phyloP scores from a whole-genome alignment of 192 early-diverging fungal species.

The Gamsiella multidivaricata region DNA sequence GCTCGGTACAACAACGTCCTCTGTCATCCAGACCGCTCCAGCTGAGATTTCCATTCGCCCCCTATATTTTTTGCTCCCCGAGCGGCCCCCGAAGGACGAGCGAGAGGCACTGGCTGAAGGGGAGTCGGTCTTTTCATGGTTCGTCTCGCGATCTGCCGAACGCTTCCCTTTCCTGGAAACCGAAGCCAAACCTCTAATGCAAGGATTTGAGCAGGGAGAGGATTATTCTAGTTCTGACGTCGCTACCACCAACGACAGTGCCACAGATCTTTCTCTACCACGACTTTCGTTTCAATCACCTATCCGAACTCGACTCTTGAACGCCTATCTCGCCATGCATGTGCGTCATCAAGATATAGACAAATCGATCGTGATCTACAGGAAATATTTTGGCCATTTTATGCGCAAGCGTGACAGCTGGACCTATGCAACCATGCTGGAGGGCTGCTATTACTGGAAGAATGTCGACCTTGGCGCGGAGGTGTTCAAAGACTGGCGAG shows the following conservation, averaged over 20 bases:
- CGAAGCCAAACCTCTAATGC: constrained; percentile 26
- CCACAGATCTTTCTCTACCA: constrained; percentile 20
- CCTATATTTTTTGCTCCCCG: constrained; percentile 27
- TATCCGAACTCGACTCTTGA: constrained; percentile 66
- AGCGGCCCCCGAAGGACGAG: constrained; percentile 21
- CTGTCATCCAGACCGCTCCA: constrained; percentile 1
- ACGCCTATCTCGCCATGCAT: constrained; percentile 68
- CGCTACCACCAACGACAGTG: neutral
- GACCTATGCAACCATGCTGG: constrained; percentile 69
- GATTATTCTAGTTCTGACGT: neutral
- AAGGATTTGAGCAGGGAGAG: neutral
- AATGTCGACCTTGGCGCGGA: constrained; percentile 69
- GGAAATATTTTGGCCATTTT: constrained; percentile 62
- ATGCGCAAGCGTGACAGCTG: constrained; percentile 65
- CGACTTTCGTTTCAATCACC: constrained; percentile 48
- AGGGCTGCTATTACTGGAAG: constrained; percentile 70
- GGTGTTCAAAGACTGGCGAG: constrained; percentile 75
- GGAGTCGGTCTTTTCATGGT: constrained; percentile 41
- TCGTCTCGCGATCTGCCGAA: constrained; percentile 57
- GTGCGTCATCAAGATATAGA: constrained; percentile 63
- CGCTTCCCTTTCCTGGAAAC: constrained; percentile 44
- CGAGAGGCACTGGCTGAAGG: constrained; percentile 43
- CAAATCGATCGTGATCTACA: constrained; percentile 60
- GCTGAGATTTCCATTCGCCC: constrained; percentile 20
- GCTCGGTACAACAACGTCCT: neutral